Base-by-base conservation (phyloP, 2,329 filamentous ascomycete species). In the Kalmusia sp. region DNA sequence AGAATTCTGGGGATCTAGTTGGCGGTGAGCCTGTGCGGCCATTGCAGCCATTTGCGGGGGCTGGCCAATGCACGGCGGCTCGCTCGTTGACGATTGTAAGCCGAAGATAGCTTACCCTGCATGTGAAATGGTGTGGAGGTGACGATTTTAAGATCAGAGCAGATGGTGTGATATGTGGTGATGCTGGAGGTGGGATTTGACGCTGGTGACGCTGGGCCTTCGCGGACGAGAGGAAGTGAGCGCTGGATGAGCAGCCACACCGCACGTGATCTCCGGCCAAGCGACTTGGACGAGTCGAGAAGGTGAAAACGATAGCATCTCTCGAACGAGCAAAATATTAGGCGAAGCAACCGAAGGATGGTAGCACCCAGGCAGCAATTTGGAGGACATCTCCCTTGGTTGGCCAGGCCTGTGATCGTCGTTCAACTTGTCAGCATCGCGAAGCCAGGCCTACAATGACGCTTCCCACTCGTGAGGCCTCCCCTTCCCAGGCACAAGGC, bases 21-120 rank as follows among this genome's bases (percentile, higher is more conserved):
- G 55, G 62, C 62, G 58, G 57, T 58, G 61, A 67, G 51, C 54
- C 38, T 55, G 33, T n/a, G n/a, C n/a, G n/a, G n/a, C n/a, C n/a
- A n/a, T n/a, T n/a, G n/a, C n/a, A n/a, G n/a, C n/a, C n/a, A n/a
- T n/a, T 54, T 67, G 61, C 58, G 64, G 65, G 65, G 61, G 54
- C 34, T 56, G 52, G 40, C 25, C 46, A 41, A 34, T 49, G 35
- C 40, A 50, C 46, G 45, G 45, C 46, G 50, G 22, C 54, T 47
- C 33, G 33, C 44, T 47, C 39, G 17, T 17, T 7, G 17, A 34
- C 7, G 3, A 34, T 28, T 40, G 50, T 67, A 66, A 70, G 68
- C 68, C 67, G 67, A 67, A 62, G 63, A 56, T 70, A 69, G 61
- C 68, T 67, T 46, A 21, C 25, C 27, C 34, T 44, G 40, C 41